These are phyloP conservation scores for Erodium texanum DNA, from an alignment of 441 rosid species.

Conservation along the genomic window DNA sequence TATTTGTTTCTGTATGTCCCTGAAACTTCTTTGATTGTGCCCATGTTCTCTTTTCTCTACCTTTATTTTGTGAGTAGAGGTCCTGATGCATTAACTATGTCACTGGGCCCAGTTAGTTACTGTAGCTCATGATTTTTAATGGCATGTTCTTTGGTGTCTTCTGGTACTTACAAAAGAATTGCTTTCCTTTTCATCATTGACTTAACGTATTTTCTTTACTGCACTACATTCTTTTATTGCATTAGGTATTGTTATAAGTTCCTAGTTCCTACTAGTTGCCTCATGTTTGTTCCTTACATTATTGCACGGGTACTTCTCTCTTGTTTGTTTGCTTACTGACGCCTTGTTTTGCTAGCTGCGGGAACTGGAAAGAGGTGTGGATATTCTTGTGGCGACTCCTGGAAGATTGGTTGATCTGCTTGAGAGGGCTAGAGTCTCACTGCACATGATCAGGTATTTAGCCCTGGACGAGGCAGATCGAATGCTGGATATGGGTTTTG, in stretches of 20 bases:
- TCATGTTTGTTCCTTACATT: not conserved
- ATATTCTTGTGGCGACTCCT: conserved; percentile 56
- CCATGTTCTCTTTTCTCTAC: no score
- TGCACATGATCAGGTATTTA: conserved; percentile 41
- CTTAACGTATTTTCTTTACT: no score
- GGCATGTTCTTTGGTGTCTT: not conserved
- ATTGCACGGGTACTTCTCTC: not conserved
- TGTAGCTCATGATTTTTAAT: not conserved
- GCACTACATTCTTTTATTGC: no score
- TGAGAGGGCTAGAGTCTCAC: conserved; percentile 53
- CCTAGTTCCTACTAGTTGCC: no score
- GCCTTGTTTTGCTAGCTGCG: conserved; percentile 33
- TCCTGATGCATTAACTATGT: no score
- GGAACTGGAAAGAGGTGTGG: conserved; percentile 59
- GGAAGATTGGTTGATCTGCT: conserved; percentile 54
- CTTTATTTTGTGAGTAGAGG: no score
- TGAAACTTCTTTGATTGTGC: no score
- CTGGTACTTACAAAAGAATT: no score
- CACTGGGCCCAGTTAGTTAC: no score
- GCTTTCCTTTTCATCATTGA: no score
- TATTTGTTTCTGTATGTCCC: no score
- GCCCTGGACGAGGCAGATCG: conserved; percentile 65
- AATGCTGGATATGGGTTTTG: conserved; percentile 67
- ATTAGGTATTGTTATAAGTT: no score
- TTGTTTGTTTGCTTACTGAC: conserved; percentile 2